Evolutionary conservation across 2,329 filamentous ascomycete genomes (phyloP), one percentile per base, ranked within the genome.

Genomic region (Paecilomyces variotii): DNA sequence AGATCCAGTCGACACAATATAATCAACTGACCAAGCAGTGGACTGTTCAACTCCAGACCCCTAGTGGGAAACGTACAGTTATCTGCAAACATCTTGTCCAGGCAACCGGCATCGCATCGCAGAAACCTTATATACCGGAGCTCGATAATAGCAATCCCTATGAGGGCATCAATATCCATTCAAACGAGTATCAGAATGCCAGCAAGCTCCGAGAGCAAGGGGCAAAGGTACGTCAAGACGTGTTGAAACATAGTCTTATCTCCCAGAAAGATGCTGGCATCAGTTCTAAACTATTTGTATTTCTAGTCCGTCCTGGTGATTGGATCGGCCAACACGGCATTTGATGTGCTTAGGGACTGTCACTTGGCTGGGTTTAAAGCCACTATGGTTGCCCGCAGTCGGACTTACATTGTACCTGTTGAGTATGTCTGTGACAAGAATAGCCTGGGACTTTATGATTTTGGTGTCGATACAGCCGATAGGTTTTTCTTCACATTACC

Each of bases 301-400:
- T 28, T 19, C 34, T 49, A 79, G 63, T 72, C 70, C 7, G 78
- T 73, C 2, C 63, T 80, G 4, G 71, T 80, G 0, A 67, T 81
- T 11, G 78, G 78, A 35, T 75, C 75, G 24, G 79, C 75, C 56
- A 81, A 81, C 61, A 79, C 78, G 0, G 70, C 65, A 0, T 78
- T 80, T 63, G 78, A 80, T 57, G 73, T 80, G 7, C 74, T 78
- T 1, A 72, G 78, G 61, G 77, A 80, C 64, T 79, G 78, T 67
- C 71, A 73, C 55, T 66, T 73, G 32, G 73, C 74, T 2, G 73
- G 73, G 2, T 65, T 76, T n/a, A 65, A 74, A 26, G 68, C 75
- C 14, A 80, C 78, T 28, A 78, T 80, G 63, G 67, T 79, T 0
- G 78, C 79, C 59, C 74, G 78, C 34, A 72, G 68, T 26, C 71